A percentile compares a stretch with the other conserved stretches of the same genome.
Conservation (phyloP, 305 asterid genomes). For the Solanum hybrid region DNA sequence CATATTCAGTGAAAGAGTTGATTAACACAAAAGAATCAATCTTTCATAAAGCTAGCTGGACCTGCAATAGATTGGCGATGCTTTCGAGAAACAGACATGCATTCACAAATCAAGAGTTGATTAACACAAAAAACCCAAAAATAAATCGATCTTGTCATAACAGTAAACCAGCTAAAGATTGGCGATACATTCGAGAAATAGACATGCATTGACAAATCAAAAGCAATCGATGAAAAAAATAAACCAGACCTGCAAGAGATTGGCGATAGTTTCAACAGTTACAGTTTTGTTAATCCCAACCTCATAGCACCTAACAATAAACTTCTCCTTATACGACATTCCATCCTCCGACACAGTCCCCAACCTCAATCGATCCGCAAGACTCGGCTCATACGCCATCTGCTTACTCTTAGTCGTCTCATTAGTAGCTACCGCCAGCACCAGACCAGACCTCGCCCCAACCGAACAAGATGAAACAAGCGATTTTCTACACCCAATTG, state of each 20-base stretch:
- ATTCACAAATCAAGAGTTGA: background rate
- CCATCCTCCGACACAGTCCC: constrained; percentile 64
- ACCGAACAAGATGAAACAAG: background rate
- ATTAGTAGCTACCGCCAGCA: constrained; percentile 45
- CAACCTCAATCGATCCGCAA: constrained; percentile 76
- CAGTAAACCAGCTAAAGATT: constrained; percentile 67
- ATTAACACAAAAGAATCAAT: background rate
- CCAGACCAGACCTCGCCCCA: constrained; percentile 11
- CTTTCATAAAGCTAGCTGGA: background rate
- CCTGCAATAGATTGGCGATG: constrained; percentile 90
- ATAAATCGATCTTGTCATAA: background rate
- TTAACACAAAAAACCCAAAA: background rate
- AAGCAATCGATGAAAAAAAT: background rate
- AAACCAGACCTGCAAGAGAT: constrained; percentile 69
- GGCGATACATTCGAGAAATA: constrained; percentile 50
- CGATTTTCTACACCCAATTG: background rate
- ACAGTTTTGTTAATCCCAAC: constrained; percentile 91
- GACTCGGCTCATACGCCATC: constrained; percentile 33
- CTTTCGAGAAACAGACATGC: constrained; percentile 27
- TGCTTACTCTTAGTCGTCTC: constrained; percentile 36
- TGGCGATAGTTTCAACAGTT: constrained; percentile 88
- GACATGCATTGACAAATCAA: constrained; percentile 2
- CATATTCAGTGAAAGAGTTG: background rate
- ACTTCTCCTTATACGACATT: constrained; percentile 80
- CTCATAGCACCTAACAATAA: constrained; percentile 84